Conservation (phyloP, 495 filamentous ascomycete genomes). For the Daldinia caldariorum region DNA sequence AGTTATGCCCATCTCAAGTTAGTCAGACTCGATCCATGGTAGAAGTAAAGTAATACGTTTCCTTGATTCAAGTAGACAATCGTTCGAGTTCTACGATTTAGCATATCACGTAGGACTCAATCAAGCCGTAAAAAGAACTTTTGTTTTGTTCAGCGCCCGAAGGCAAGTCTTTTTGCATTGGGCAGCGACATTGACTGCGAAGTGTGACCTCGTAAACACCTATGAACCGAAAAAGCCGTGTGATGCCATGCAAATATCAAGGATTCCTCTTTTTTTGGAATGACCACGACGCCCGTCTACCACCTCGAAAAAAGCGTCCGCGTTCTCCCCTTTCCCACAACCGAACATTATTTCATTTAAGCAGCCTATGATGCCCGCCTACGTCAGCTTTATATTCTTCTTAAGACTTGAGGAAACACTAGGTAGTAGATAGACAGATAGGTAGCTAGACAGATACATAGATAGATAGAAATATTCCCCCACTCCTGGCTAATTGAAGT, state of each 20-base stretch:
- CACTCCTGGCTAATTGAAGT: not conserved
- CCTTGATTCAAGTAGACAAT: not conserved
- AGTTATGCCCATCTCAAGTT: too few species aligned
- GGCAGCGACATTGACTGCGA: slow-evolving; percentile 51
- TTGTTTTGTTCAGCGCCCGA: slow-evolving; percentile 42
- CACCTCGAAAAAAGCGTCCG: slow-evolving; percentile 36
- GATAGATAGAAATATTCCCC: not conserved
- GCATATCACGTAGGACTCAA: slow-evolving; percentile 8
- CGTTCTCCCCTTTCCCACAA: slow-evolving; percentile 35
- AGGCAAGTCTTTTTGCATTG: slow-evolving; percentile 49
- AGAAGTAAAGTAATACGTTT: too few species aligned
- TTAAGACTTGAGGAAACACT: not conserved
- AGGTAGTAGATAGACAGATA: too few species aligned
- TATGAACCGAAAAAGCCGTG: slow-evolving; percentile 54
- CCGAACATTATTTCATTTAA: slow-evolving; percentile 37
- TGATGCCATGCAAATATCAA: slow-evolving; percentile 53
- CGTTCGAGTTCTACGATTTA: not conserved
- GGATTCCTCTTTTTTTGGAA: slow-evolving; percentile 49
- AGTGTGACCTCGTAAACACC: slow-evolving; percentile 51
- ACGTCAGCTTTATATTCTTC: slow-evolving; percentile 20
- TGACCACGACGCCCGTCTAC: slow-evolving; percentile 47
- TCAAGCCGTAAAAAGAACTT: not conserved
- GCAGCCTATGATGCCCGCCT: slow-evolving; percentile 31
- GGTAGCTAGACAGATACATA: too few species aligned
- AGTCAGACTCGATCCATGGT: too few species aligned